Evolutionary conservation across 345 rosid genomes (phyloP).

Genomic region (Aquilaria sinensis): DNA sequence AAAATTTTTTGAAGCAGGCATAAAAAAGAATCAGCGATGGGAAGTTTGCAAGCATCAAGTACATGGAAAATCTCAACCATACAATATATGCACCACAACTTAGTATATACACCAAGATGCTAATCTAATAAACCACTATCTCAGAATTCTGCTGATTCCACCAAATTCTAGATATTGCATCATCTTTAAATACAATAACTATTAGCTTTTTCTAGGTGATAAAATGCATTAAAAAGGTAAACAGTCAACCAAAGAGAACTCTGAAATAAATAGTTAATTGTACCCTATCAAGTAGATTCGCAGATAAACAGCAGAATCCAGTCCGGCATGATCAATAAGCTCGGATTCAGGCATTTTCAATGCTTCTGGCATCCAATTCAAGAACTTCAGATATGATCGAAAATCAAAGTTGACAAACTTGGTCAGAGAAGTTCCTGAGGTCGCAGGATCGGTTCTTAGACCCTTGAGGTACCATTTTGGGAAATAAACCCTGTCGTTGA

Average conservation of each 20-base stretch:
- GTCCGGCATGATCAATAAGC: constrained; percentile 94
- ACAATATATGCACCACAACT: too few relatives aligned
- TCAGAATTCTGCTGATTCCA: background rate
- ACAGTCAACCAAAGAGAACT: background rate
- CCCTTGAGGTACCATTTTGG: constrained; percentile 96
- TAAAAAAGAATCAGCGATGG: too few relatives aligned
- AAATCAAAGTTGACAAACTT: constrained; percentile 72
- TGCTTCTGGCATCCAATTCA: constrained; percentile 93
- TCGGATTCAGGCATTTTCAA: constrained; percentile 93
- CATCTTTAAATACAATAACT: background rate
- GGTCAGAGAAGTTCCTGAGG: constrained; percentile 40
- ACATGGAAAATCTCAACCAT: too few relatives aligned
- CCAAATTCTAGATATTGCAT: background rate
- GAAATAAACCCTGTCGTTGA: constrained; percentile 93
- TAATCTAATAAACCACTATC: background rate
- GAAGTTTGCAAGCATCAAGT: too few relatives aligned
- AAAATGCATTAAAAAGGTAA: background rate
- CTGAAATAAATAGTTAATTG: background rate
- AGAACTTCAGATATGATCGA: constrained; percentile 60
- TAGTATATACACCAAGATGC: background rate
- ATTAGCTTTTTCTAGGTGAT: too few relatives aligned
- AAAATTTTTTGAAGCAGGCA: too few relatives aligned
- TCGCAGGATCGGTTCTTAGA: constrained; percentile 63
- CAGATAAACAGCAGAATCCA: constrained; percentile 92
- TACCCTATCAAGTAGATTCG: constrained; percentile 94